Evolutionary conservation across 1,139 yeast genomes (phyloP), one percentile per base, ranked within the genome.

Genomic region (Spathaspora sp.): DNA sequence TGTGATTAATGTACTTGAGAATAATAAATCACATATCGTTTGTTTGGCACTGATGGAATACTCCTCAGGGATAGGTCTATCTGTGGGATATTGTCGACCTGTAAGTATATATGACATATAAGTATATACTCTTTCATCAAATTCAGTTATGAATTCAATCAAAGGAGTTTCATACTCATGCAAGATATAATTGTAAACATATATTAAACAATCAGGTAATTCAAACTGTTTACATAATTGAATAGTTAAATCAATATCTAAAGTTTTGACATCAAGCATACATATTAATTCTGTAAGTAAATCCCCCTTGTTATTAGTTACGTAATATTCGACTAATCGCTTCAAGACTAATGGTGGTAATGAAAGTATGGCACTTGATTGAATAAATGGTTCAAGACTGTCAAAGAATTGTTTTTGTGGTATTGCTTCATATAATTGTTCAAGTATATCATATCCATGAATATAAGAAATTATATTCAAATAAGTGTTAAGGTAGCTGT

Each of bases 71-170:
- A 85, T 70, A 18, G 63, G 64, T 33, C 70, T 64, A 13, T 84
- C 91, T 0, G 86, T 82, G 0, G 97, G 97, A 59, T 83, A 90
- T 49, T 84, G 84, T 43, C 90, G 68, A 1, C 96, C 95, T 0
- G 90, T 83, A 39, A 89, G 66, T n/a, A 83, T 68, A 55, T 80
- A 84, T 0, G 90, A 74, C 54, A 90, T 61, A 59, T 86, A 90
- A 0, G 83, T 70, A 54, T 70, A 87, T 48, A 53, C 11, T n/a
- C 27, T 4, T 2, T 43, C 34, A 2, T 37, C 42, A 39, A 31
- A 13, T 18, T 70, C 72, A 1, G 61, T 57, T 13, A 86, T 56
- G 38, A 83, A 81, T 10, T 84, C 87, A 26, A 74, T 58, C 31
- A 90, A 62, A 0, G 97, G 96, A 0, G 87, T 74, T 9, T 71